Evolutionary conservation across 306 rosid species (phyloP).

Genomic region (Rosa lucieae): DNA sequence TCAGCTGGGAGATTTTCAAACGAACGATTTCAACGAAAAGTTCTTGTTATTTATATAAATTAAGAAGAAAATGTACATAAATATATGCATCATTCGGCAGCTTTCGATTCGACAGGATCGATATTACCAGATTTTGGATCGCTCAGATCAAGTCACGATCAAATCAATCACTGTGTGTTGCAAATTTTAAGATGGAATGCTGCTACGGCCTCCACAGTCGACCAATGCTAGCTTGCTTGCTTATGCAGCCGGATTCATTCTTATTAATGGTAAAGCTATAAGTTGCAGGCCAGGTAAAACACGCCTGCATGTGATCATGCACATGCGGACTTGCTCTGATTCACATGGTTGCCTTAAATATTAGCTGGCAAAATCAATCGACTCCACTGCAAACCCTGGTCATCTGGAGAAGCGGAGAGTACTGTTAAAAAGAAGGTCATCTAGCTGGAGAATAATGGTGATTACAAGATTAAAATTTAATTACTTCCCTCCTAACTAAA

Average conservation of each 20-base stretch:
- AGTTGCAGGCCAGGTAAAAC: not conserved
- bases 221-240: not conserved
- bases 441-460: not conserved
- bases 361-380: not conserved
- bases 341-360: not conserved
- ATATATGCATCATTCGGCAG: too few species aligned
- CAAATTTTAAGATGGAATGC: not conserved
- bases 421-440: not conserved
- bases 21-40: too few species aligned
- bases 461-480: not conserved
- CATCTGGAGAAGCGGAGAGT: too few species aligned
- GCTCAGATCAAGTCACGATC: not conserved
- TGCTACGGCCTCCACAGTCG: constrained; percentile 6
- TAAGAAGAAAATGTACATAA: too few species aligned
- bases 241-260: not conserved
- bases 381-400: not conserved
- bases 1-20: too few species aligned
- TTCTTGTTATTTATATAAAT: too few species aligned
- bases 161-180: not conserved
- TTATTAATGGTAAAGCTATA: not conserved
- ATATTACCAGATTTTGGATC: too few species aligned
- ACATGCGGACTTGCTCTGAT: not conserved
- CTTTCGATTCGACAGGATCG: too few species aligned
- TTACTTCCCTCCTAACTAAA: too few species aligned
- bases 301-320: not conserved